Conservation (phyloP, 2,329 filamentous ascomycete species). For the Penicillium brevicompactum region DNA sequence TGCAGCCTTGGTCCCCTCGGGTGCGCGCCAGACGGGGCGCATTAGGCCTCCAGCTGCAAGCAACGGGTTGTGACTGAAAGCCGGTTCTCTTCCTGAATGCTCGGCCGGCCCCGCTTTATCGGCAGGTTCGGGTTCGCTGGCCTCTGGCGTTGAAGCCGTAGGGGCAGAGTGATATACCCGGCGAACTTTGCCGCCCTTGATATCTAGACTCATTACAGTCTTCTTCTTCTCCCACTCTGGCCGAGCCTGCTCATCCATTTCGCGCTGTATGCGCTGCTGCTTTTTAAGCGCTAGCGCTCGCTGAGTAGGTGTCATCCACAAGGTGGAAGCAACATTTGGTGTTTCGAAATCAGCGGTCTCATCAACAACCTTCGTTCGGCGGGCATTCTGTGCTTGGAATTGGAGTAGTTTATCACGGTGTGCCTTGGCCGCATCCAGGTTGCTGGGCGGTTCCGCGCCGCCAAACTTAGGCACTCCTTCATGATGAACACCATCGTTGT, state of each 20-base stretch:
- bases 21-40: constrained; percentile 48
- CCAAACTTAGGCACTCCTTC: constrained; percentile 34
- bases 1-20: constrained; percentile 29
- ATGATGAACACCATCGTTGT: constrained; percentile 59
- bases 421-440: constrained; percentile 69
- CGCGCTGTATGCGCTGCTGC: constrained; percentile 79
- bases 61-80: constrained; percentile 49
- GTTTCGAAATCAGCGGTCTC: constrained; percentile 77
- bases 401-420: constrained; percentile 79
- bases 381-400: constrained; percentile 84
- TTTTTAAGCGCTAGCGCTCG: constrained; percentile 79
- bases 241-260: constrained; percentile 81
- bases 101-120: constrained; percentile 14
- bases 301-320: constrained; percentile 85
- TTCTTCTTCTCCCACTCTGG: constrained; percentile 88
- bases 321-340: constrained; percentile 62
- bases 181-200: constrained; percentile 76
- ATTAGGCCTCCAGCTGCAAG: constrained; percentile 47
- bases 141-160: constrained; percentile 25
- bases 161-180: constrained; percentile 47
- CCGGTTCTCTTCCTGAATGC: constrained; percentile 28
- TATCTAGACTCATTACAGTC: constrained; percentile 81
- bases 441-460: constrained; percentile 46
- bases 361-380: constrained; percentile 80
- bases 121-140: constrained; percentile 17